Evolutionary conservation across 2,329 filamentous ascomycete genomes (phyloP).

Genomic region (Cladophialophora bantiana): DNA sequence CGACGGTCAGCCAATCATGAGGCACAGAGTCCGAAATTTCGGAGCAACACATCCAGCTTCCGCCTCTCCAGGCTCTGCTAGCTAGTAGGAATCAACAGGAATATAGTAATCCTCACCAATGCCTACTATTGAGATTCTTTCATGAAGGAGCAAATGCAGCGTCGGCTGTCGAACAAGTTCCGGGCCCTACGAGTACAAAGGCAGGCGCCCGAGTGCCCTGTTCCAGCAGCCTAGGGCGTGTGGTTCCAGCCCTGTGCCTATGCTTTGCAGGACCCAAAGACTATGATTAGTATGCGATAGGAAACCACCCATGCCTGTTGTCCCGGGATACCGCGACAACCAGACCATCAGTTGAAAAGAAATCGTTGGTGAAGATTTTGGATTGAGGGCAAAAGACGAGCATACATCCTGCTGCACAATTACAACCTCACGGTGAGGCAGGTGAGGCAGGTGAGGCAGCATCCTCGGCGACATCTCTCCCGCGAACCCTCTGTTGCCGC

Average conservation of each 20-base stretch:
- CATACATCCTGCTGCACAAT: neutral
- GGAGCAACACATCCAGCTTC: neutral
- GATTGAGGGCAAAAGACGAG: neutral
- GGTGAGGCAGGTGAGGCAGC: neutral
- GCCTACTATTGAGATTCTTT: neutral
- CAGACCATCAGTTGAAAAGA: neutral
- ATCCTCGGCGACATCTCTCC: too few relatives aligned
- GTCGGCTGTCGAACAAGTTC: neutral
- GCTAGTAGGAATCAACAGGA: too few relatives aligned
- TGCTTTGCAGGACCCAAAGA: neutral
- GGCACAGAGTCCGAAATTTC: neutral
- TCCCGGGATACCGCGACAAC: neutral
- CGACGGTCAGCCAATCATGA: neutral
- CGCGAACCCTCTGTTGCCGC: conserved; percentile 44
- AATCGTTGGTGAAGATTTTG: neutral
- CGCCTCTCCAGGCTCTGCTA: neutral
- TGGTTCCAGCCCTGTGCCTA: neutral
- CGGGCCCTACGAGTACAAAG: neutral
- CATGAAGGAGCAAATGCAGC: neutral
- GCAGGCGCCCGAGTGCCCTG: neutral
- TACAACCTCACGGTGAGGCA: neutral
- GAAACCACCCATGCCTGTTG: neutral
- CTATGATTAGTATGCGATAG: neutral
- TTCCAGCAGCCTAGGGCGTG: neutral
- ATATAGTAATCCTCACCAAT: neutral